phyloP scores from a whole-genome alignment of 1,284 basidiomycete species.

The Meira nashicola region DNA sequence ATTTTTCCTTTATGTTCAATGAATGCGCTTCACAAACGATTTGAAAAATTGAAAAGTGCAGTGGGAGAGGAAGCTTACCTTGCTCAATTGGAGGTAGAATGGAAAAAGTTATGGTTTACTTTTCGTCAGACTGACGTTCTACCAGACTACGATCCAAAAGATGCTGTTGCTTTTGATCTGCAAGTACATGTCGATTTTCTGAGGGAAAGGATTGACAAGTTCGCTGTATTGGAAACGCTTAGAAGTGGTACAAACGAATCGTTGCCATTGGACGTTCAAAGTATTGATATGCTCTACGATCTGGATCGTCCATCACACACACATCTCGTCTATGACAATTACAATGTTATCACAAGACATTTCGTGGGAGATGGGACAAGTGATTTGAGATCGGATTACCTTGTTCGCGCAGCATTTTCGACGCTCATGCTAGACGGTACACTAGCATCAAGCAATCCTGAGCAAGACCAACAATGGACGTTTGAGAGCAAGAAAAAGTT shows the following conservation, averaged over 20 bases:
- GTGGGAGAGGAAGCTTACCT: constrained; percentile 71
- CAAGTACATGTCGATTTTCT: constrained; percentile 72
- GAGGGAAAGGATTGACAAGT: constrained; percentile 74
- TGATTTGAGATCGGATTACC: no score
- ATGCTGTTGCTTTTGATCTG: constrained; percentile 66
- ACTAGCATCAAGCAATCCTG: no score
- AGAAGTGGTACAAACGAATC: constrained; percentile 18
- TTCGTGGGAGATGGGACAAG: not conserved
- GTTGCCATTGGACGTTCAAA: constrained; percentile 2
- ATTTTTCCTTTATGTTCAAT: constrained; percentile 69
- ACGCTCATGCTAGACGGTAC: no score
- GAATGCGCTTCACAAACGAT: constrained; percentile 67
- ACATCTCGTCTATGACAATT: not conserved
- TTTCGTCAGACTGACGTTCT: constrained; percentile 66
- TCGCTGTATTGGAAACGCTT: constrained; percentile 51
- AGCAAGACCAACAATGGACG: no score
- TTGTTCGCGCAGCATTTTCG: no score
- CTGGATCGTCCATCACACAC: not conserved
- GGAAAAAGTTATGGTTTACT: constrained; percentile 70
- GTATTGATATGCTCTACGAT: not conserved
- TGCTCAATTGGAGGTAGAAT: constrained; percentile 72
- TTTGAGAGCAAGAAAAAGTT: no score
- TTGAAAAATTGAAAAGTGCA: constrained; percentile 60
- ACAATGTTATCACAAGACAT: not conserved
- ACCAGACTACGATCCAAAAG: constrained; percentile 67